Conservation (phyloP, 1,284 basidiomycete genomes). For the Ustilago cynodontis region DNA sequence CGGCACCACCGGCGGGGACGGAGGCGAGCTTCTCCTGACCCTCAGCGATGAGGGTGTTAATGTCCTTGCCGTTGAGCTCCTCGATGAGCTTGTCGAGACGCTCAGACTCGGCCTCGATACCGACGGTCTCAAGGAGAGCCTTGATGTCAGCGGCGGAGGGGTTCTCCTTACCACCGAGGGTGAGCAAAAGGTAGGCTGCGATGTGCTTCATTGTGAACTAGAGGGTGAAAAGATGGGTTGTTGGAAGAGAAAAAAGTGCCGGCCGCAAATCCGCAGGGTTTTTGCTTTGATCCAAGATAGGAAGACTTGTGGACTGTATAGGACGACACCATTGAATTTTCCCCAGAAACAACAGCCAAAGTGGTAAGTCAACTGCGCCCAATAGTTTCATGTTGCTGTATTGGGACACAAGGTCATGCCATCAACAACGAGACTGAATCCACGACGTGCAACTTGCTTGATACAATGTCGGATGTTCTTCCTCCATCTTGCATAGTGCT, state of each 20-base stretch:
- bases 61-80: constrained; percentile 92
- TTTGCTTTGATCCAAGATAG: constrained; percentile 72
- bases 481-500: not conserved
- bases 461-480: not conserved
- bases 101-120: constrained; percentile 86
- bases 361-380: constrained; percentile 23
- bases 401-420: not conserved
- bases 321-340: constrained; percentile 44
- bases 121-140: constrained; percentile 86
- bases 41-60: constrained; percentile 87
- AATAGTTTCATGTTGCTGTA: not conserved
- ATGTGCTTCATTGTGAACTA: constrained; percentile 65
- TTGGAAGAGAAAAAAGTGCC: constrained; percentile 34
- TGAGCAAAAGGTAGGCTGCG: constrained; percentile 88
- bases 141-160: constrained; percentile 91
- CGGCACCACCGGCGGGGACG: constrained; percentile 74
- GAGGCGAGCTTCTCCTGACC: constrained; percentile 93
- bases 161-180: constrained; percentile 88
- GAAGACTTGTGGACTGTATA: constrained; percentile 80
- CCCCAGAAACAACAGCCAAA: constrained; percentile 31
- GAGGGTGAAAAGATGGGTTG: constrained; percentile 9
- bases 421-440: not conserved
- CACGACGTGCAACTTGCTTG: not conserved
- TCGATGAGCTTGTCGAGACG: constrained; percentile 87
- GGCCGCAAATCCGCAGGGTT: constrained; percentile 68